These are phyloP conservation scores for Colletotrichum caudatum DNA, from an alignment of 2,329 filamentous ascomycete species.

Conservation along the genomic window DNA sequence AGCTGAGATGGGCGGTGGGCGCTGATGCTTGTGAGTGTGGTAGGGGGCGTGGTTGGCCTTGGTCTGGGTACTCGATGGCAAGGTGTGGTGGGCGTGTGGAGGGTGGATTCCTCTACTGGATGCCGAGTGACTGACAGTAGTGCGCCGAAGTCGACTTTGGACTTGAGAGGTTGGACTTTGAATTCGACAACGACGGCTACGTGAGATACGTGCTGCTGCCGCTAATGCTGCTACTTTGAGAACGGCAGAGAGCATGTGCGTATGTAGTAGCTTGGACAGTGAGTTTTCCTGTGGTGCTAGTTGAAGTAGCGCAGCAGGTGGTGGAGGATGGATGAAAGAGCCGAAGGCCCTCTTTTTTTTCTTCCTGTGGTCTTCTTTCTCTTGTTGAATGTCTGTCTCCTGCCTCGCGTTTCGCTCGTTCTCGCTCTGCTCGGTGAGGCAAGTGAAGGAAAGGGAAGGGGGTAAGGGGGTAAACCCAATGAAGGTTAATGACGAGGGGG, in stretches of 20 bases:
- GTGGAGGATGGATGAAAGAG: slow-evolving; percentile 17
- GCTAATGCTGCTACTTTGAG: slow-evolving; percentile 10
- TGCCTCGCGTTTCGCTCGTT: slow-evolving; percentile 12
- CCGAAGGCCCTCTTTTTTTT: slow-evolving; percentile 17
- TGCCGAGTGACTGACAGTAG: slow-evolving; percentile 3
- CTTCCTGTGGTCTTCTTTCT: neutral
- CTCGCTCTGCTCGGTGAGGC: slow-evolving; percentile 25
- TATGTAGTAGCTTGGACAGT: neutral
- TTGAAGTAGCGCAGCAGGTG: slow-evolving; percentile 23
- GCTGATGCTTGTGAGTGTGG: slow-evolving; percentile 20
- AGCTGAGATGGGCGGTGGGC: slow-evolving; percentile 13
- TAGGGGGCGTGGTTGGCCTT: slow-evolving; percentile 30
- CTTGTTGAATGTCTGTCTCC: slow-evolving; percentile 15
- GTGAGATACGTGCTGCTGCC: slow-evolving; percentile 14
- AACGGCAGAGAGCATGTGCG: slow-evolving; percentile 3
- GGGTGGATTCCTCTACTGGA: slow-evolving; percentile 13
- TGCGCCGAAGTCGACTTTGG: slow-evolving; percentile 22
- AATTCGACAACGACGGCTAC: slow-evolving; percentile 15
- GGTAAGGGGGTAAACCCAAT: slow-evolving; percentile 42
- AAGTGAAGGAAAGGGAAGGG: slow-evolving; percentile 32
- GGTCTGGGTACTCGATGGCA: slow-evolving; percentile 17
- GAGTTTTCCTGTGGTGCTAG: slow-evolving; percentile 15
- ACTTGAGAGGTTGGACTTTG: slow-evolving; percentile 13
- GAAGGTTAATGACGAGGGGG: slow-evolving; percentile 44
- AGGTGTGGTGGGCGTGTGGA: slow-evolving; percentile 16